Evolutionary conservation across 768 basidiomycete genomes (phyloP).

Genomic region (Trametes punicea): DNA sequence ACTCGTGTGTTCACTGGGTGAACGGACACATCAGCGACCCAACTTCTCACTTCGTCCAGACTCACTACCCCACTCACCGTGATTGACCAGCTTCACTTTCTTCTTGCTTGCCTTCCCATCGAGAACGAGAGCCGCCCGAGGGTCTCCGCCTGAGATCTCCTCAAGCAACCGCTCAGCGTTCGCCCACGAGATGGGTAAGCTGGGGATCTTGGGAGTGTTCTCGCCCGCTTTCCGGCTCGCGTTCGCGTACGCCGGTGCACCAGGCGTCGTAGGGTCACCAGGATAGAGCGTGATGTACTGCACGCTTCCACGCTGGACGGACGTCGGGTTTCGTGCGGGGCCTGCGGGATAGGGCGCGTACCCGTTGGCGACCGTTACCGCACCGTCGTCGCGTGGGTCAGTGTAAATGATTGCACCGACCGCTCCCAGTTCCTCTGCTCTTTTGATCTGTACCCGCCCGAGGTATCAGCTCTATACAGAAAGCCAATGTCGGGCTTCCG

Average conservation of each 20-base stretch:
- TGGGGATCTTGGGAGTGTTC: conserved; percentile 75
- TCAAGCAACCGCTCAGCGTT: conserved; percentile 66
- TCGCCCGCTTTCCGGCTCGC: conserved; percentile 58
- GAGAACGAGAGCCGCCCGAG: conserved; percentile 40
- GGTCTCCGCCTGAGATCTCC: conserved; percentile 42
- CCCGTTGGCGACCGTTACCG: conserved; percentile 71
- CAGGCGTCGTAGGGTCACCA: conserved; percentile 83
- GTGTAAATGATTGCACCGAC: conserved; percentile 77
- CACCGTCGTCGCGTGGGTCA: conserved; percentile 84
- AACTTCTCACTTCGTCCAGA: conserved; percentile 35
- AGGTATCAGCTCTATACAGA: neutral
- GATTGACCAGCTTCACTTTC: conserved; percentile 54
- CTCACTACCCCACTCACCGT: conserved; percentile 52
- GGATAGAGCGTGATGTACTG: conserved; percentile 59
- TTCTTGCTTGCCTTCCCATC: conserved; percentile 48
- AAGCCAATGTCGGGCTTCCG: neutral
- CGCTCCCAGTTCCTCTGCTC: conserved; percentile 81
- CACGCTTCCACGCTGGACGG: conserved; percentile 87
- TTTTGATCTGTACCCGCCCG: conserved; percentile 52
- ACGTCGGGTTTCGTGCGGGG: conserved; percentile 81
- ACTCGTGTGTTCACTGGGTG: conserved; percentile 66
- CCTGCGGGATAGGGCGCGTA: conserved; percentile 78
- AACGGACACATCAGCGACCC: neutral
- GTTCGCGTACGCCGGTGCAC: conserved; percentile 80
- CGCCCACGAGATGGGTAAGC: conserved; percentile 83